Evolutionary conservation across 768 basidiomycete genomes (phyloP).

Genomic region (Mrakia hoshinonis): DNA sequence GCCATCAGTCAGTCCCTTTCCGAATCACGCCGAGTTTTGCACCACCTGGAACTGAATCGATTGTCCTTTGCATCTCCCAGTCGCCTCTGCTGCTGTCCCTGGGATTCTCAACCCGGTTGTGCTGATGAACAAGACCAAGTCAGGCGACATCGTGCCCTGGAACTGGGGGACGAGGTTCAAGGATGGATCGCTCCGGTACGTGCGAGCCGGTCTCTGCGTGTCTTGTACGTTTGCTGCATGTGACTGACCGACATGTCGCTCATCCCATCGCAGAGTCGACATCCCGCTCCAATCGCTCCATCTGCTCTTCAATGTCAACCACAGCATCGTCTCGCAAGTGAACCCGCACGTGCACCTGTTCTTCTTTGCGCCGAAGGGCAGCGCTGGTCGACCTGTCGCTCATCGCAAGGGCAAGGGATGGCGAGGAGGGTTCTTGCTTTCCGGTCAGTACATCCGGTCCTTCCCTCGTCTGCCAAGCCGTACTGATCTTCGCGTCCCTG

Average conservation of each 20-base stretch:
- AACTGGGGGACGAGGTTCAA: conserved; percentile 92
- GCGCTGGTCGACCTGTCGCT: conserved; percentile 75
- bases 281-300: conserved; percentile 73
- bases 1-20: conserved; percentile 37
- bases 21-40: not conserved
- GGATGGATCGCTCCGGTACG: conserved; percentile 75
- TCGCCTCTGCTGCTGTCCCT: conserved; percentile 89
- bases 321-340: conserved; percentile 88
- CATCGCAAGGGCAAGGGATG: conserved; percentile 93
- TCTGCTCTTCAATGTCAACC: conserved; percentile 58
- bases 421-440: conserved; percentile 88
- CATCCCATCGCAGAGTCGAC: conserved; percentile 56
- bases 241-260: no score
- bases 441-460: conserved; percentile 45
- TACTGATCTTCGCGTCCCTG: not conserved
- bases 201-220: not conserved
- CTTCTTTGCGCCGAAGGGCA: conserved; percentile 65
- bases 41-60: not conserved
- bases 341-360: conserved; percentile 80
- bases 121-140: conserved; percentile 78
- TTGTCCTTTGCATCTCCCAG: conserved; percentile 59
- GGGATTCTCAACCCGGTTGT: conserved; percentile 93
- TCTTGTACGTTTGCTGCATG: no score
- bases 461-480: not conserved
- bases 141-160: conserved; percentile 76